A percentile compares a stretch with the other conserved stretches of the same genome.
Conservation (phyloP, 2,329 filamentous ascomycete genomes). For the Epichloe festucae region DNA sequence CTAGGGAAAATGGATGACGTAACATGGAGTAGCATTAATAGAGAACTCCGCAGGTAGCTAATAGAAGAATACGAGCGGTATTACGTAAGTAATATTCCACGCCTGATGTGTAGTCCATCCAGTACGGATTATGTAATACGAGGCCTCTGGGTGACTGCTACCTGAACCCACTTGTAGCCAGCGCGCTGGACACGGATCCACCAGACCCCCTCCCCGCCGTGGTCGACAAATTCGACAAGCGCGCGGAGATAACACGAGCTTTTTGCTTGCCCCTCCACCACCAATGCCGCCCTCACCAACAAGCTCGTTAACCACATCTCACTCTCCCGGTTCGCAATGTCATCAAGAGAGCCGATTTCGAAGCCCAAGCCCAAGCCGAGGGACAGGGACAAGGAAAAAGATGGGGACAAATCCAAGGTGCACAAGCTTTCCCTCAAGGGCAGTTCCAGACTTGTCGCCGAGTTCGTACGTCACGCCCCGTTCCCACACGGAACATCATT, state of each 20-base stretch:
- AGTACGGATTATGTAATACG: no score
- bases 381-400: slow-evolving; percentile 16
- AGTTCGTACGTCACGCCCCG: slow-evolving; percentile 52
- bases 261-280: slow-evolving; percentile 5
- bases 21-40: no score
- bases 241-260: background rate
- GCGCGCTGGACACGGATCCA: no score
- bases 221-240: no score
- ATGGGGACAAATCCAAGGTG: slow-evolving; percentile 69
- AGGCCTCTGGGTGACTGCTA: no score
- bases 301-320: background rate
- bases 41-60: no score
- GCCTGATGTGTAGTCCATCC: no score
- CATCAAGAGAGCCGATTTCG: slow-evolving; percentile 16
- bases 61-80: no score
- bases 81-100: no score
- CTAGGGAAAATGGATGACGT: no score
- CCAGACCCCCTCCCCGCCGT: no score
- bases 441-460: slow-evolving; percentile 74
- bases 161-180: no score
- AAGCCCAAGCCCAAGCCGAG: slow-evolving; percentile 4
- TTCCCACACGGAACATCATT: background rate
- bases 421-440: slow-evolving; percentile 90
- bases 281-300: background rate
- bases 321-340: slow-evolving; percentile 11